Base-by-base conservation (phyloP, 805 yeast genomes). In the Ogataea polymorpha region DNA sequence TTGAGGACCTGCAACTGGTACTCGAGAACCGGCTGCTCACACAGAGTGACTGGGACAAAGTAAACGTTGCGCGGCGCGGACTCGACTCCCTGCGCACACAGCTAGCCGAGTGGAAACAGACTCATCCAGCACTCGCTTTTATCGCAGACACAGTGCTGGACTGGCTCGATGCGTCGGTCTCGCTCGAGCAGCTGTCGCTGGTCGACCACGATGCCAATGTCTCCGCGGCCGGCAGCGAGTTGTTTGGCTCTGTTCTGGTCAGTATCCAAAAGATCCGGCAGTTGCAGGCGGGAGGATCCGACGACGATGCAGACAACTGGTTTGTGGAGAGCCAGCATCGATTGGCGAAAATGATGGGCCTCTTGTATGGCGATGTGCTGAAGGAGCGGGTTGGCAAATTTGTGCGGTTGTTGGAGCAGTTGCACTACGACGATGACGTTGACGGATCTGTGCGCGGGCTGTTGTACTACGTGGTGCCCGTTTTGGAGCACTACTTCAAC, bases 241-340 rank as follows among this genome's bases (percentile, higher is more conserved):
- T 85, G 3, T 69, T 80, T 4, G 75, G 75, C 13, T 71, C 82
- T 3, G 71, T 87, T 14, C 62, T 89, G 39, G 68, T 90, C 23
- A 72, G 82, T 0, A 73, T 85, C 50, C 97, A 90, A 61, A 75
- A 76, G 45, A 61, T 74, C 7, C 64, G 66, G 35, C 76, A 67
- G 24, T 48, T 55, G 9, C 69, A 69, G 36, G 49, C 52, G 20
- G 18, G 14, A 3, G 12, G 21, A 2, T 51, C 77, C 2, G 48
- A 61, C 1, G 75, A 66, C 15, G 82, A 72, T 2, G 79, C 73
- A 18, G 90, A 85, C 44, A 67, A 70, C n/a, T 90, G 96, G 96
- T 68, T 87, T 23, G 59, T 68, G 4, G 41, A 53, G 1, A 49
- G 79, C 2, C 81, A 81, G 42, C 71, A 66, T 31, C 67, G 71